Conservation (phyloP, 345 rosid genomes). For the Brassica incana region DNA sequence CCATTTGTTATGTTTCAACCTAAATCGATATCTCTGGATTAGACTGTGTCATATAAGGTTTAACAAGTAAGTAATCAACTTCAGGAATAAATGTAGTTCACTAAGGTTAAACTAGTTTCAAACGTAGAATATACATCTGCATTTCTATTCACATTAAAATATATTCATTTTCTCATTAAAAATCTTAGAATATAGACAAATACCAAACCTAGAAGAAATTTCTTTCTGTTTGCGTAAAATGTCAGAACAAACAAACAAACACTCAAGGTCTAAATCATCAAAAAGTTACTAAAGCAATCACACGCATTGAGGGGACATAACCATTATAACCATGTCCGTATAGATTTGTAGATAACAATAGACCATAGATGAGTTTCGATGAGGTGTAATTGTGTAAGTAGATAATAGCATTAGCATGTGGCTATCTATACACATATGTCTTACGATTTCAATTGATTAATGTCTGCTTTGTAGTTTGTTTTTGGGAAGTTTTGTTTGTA, state of each 20-base stretch:
- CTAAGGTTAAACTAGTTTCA: neutral
- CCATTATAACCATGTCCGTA: neutral
- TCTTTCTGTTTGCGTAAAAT: neutral
- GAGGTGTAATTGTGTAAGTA: conserved; percentile 27
- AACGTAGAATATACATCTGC: neutral
- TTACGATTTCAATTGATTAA: conserved; percentile 6
- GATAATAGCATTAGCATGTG: conserved; percentile 19
- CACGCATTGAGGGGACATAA: conserved; percentile 2
- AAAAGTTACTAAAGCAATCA: neutral
- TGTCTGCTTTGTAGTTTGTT: conserved; percentile 15
- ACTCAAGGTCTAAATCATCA: neutral
- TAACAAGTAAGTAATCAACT: neutral
- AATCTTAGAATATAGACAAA: no score
- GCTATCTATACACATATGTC: neutral
- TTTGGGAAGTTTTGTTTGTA: conserved; percentile 36
- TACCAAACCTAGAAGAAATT: neutral
- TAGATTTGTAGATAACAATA: conserved; percentile 26
- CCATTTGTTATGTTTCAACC: conserved; percentile 4
- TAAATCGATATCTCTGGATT: neutral
- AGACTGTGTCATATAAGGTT: neutral
- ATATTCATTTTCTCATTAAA: neutral
- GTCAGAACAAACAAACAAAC: neutral
- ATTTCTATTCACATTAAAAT: neutral
- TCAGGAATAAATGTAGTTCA: neutral
- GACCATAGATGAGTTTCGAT: conserved; percentile 25